A percentile compares a stretch with the other conserved stretches of the same genome.
These are phyloP conservation scores for Crassisporium funariophilum DNA, from an alignment of 768 basidiomycete genomes.

Conservation along the genomic window DNA sequence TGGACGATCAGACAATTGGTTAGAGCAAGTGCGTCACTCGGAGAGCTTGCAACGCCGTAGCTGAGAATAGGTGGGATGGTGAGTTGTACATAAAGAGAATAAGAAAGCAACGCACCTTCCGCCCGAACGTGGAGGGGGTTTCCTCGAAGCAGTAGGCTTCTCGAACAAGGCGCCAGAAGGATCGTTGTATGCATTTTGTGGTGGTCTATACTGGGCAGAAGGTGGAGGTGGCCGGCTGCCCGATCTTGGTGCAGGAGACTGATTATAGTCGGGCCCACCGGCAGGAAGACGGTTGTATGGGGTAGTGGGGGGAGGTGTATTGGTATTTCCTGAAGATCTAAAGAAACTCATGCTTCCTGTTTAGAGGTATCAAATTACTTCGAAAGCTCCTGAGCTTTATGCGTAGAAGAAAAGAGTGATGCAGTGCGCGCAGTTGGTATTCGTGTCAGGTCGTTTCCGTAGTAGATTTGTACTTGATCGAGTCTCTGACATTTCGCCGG, in stretches of 20 bases:
- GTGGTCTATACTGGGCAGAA: conserved; percentile 41
- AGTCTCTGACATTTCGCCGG: neutral
- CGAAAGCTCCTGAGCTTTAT: neutral
- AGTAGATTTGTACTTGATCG: conserved; percentile 1
- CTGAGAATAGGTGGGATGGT: conserved; percentile 36
- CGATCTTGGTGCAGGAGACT: conserved; percentile 35
- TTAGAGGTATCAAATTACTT: neutral
- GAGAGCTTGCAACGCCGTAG: conserved; percentile 60
- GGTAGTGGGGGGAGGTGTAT: conserved; percentile 33
- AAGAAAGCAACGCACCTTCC: conserved; percentile 28
- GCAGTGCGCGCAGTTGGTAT: no score
- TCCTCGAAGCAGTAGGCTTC: conserved; percentile 47
- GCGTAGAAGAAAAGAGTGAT: neutral
- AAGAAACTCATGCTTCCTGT: conserved; percentile 50
- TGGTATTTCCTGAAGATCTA: conserved; percentile 35
- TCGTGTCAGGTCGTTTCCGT: no score
- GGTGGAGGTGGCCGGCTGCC: conserved; percentile 40
- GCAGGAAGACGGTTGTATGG: conserved; percentile 45
- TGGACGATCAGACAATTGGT: conserved; percentile 83
- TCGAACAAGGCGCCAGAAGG: conserved; percentile 51
- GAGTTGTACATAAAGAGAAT: neutral
- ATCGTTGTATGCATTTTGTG: conserved; percentile 52
- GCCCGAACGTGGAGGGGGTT: conserved; percentile 35
- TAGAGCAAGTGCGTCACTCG: conserved; percentile 70
- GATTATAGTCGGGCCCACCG: conserved; percentile 16